A percentile compares a stretch with the other conserved stretches of the same genome.
Evolutionary conservation across 176 grass and related monocot species (phyloP).

Genomic region (Carex cristatella): DNA sequence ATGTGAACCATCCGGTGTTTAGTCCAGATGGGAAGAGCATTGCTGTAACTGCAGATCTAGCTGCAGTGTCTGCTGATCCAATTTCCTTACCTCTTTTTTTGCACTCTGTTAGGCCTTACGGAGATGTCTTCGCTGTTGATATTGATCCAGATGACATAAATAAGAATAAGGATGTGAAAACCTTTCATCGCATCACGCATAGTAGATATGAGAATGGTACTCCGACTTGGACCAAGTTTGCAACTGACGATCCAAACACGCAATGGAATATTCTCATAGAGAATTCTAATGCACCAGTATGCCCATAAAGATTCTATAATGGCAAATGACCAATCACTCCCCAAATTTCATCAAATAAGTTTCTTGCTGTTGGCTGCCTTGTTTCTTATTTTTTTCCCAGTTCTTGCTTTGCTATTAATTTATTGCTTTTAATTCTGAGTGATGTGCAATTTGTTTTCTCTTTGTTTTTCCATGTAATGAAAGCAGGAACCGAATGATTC

Average conservation of each 20-base stretch:
- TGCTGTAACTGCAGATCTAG: slow-evolving; percentile 33
- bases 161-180: slow-evolving; percentile 16
- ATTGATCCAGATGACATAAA: slow-evolving; percentile 23
- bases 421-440: neutral
- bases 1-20: slow-evolving; percentile 46
- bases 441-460: neutral
- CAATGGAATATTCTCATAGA: slow-evolving; percentile 24
- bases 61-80: slow-evolving; percentile 28
- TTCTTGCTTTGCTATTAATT: neutral
- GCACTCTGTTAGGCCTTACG: slow-evolving; percentile 30
- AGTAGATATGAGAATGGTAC: slow-evolving; percentile 20
- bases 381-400: neutral
- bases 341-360: neutral
- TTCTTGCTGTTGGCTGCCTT: neutral
- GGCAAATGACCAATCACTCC: neutral
- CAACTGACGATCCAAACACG: slow-evolving; percentile 23
- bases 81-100: slow-evolving; percentile 34
- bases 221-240: slow-evolving; percentile 30
- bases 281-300: neutral
- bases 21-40: slow-evolving; percentile 35
- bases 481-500: neutral
- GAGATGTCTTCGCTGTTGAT: slow-evolving; percentile 20
- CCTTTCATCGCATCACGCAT: slow-evolving; percentile 17
- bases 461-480: neutral
- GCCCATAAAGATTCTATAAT: neutral